phyloP scores from a whole-genome alignment of 257 asterid genomes.

The Solanum virginianum region DNA sequence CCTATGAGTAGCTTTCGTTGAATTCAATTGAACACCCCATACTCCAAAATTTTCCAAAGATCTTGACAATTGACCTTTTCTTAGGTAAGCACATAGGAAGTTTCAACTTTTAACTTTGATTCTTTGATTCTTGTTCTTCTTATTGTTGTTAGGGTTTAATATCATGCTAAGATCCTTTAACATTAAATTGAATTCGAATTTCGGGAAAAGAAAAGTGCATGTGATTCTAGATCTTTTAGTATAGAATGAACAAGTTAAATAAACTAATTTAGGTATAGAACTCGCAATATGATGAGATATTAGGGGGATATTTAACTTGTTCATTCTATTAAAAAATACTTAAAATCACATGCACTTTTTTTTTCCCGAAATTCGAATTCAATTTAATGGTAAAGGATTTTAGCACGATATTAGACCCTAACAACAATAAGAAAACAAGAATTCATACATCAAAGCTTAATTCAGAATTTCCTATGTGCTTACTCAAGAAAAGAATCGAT shows the following conservation, averaged over 20 bases:
- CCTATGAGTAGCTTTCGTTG: background rate
- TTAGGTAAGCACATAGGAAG: background rate
- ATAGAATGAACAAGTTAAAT: background rate
- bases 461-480: background rate
- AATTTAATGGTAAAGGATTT: background rate
- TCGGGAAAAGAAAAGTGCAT: background rate
- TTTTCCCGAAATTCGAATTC: background rate
- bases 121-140: background rate
- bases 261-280: background rate
- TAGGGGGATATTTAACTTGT: background rate
- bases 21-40: background rate
- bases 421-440: background rate
- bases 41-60: background rate
- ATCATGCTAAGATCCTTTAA: background rate
- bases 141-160: background rate
- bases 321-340: background rate
- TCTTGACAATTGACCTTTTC: background rate
- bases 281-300: background rate
- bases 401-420: background rate
- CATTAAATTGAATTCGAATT: background rate
- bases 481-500: background rate
- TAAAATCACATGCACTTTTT: background rate
- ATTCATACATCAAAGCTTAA: background rate
- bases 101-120: background rate
- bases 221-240: background rate